A percentile compares a stretch with the other conserved stretches of the same genome.
phyloP scores from a whole-genome alignment of 352 stramenopile genomes.

The Pelagophyceae sp. region DNA sequence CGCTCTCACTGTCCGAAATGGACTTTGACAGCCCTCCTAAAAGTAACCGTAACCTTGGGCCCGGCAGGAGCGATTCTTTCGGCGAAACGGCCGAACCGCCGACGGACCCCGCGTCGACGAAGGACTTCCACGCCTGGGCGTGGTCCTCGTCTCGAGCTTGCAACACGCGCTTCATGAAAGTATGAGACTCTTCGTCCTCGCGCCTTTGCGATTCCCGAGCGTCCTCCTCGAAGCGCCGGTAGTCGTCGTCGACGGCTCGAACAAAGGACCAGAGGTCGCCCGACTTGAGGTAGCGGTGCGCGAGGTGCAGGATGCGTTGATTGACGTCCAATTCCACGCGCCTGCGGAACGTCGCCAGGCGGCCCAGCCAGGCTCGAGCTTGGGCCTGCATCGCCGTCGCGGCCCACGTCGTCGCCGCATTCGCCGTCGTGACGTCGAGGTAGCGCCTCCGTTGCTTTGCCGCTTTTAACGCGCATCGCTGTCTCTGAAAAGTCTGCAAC shows the following conservation, averaged over 20 bases:
- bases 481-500: background rate
- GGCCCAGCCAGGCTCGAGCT: background rate
- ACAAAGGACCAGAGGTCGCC: conserved; percentile 16
- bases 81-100: background rate
- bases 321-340: background rate
- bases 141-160: background rate
- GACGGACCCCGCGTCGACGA: background rate
- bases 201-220: too few species aligned
- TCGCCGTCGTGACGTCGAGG: background rate
- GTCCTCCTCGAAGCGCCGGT: background rate
- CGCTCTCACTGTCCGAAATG: background rate
- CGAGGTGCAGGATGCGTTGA: conserved; percentile 1
- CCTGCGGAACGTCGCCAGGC: background rate
- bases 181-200: background rate
- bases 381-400: background rate
- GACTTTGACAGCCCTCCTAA: background rate
- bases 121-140: background rate
- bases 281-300: conserved; percentile 12
- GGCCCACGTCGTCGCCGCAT: background rate
- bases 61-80: background rate
- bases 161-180: background rate
- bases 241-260: background rate
- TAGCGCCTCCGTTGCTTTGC: too few species aligned
- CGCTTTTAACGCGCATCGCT: too few species aligned
- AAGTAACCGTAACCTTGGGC: conserved; percentile 1